A percentile compares a stretch with the other conserved stretches of the same genome.
Conservation (phyloP, 192 early-diverging fungal species). For the Piromyces finnis region DNA sequence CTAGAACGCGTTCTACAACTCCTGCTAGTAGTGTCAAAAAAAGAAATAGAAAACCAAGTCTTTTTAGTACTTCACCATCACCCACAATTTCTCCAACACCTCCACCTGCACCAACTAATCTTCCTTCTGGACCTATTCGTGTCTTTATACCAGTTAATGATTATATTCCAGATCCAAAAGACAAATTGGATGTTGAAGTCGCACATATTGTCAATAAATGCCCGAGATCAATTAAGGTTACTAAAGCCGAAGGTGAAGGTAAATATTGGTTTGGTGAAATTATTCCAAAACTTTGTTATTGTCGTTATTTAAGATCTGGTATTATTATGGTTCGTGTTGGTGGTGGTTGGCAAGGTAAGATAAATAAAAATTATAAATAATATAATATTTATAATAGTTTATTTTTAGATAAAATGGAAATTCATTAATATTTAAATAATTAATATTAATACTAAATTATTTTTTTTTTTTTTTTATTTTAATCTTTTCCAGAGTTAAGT, state of each 20-base stretch:
- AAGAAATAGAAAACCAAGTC: neutral
- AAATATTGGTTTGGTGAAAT: constrained; percentile 45
- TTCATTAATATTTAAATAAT: too few relatives aligned
- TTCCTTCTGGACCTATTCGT: neutral
- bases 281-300: constrained; percentile 42
- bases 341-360: constrained; percentile 26
- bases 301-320: constrained; percentile 34
- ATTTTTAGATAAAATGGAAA: too few relatives aligned
- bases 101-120: neutral
- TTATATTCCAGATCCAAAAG: constrained; percentile 28
- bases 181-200: constrained; percentile 36
- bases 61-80: neutral
- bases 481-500: neutral
- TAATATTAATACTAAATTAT: too few relatives aligned
- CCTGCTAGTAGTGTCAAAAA: neutral
- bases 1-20: neutral
- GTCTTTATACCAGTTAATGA: neutral
- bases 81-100: neutral
- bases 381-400: too few relatives aligned
- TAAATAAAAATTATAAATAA: too few relatives aligned
- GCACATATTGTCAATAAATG: constrained; percentile 38
- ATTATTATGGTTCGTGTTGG: constrained; percentile 53
- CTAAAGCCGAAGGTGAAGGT: constrained; percentile 29
- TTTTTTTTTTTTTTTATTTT: too few relatives aligned
- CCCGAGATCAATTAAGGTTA: constrained; percentile 19